Base-by-base conservation (phyloP, 495 filamentous ascomycete species). In the Aspergillus bertholletiae region DNA sequence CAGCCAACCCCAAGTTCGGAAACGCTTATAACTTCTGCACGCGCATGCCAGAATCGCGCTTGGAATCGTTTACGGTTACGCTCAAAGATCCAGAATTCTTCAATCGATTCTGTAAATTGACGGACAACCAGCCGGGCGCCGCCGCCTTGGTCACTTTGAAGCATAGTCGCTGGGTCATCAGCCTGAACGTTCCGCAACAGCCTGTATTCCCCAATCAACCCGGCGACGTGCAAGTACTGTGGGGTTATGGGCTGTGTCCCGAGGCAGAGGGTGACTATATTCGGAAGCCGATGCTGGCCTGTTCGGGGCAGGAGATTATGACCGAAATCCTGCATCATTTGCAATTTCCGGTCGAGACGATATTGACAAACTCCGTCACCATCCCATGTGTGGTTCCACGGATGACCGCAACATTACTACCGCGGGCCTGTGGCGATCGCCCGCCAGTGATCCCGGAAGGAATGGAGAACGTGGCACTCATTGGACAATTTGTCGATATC, bases 401-500 rank as follows among this genome's bases (percentile, higher is more conserved):
- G 9, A 53, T 55, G 37, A 53, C 63, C 3, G 61, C 72, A 2
- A 66, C 68, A 27, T 34, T 77, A 23, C 49, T 67, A 34, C 65
- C 73, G 0, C 54, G 73, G 17, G 15, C 51, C 2, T 9, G 35
- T 0, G 51, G 55, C 5, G 73, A 78, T 57, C 57, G 74, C 6
- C 73, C 74, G 32, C 28, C 21, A 27, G 68, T 78, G 5, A 66
- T 76, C 39, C 72, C 71, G 0, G 51, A 65, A 20, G 65, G 63
- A 0, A 65, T 63, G 23, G 62, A 52, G 20, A 78, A 78, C 60
- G 45, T 76, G 48, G 75, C 69, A 1, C 45, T 72, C 2, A 60
- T 78, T 7, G 75, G 75, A 0, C 71, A 73, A 53, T 78, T 71
- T 59, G 75, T 75, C 18, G 71, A 78, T 57, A 72, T 75, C 12